Evolutionary conservation across 805 yeast species (phyloP), one percentile per base, ranked within the genome.

Genomic region (Isabelozyma heimii): DNA sequence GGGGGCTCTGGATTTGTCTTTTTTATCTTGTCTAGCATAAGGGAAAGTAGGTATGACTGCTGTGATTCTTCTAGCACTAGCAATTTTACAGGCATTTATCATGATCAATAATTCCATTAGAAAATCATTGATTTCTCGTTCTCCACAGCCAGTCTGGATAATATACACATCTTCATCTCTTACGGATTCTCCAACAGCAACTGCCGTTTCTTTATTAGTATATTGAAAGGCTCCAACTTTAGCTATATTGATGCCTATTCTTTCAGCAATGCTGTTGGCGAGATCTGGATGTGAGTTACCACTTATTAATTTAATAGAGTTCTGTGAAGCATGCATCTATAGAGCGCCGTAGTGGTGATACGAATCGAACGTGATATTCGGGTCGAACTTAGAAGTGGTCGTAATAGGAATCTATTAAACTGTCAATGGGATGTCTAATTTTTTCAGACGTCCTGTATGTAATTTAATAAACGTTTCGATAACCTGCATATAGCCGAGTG

Each of bases 151-250:
- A 37, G 85, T 84, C 65, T 87, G 94, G 50, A 88, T 81, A 56
- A 88, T 85, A 63, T 82, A 88, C 30, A 88, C 82, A 59, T 88
- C 95, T 63, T 88, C 94, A 67, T 87, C 94, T 74, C 95, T 80
- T 39, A 88, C 88, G 20, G 91, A 84, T 63, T 88, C 94, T 15
- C 88, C 89, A 50, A 88, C 63, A 3, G 72, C 81, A 13, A 92
- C 92, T 2, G 96, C 87, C 1, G 96, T 87, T 69, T 92, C 98
- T 58, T 81, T 83, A 64, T 90, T 92, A 37, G 96, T 83, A 67
- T 89, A 89, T 63, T 89, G 91, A 55, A 87, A 84, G 10, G 91
- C 95, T 42, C 86, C 85, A 17, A 92, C 84, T 51, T 85, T 84
- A 44, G 95, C 82, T 41, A 89, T 73, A 10, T 80, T 80, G 13